Evolutionary conservation across 1,284 basidiomycete genomes (phyloP).

Genomic region (Tilletiopsis washingtonensis): DNA sequence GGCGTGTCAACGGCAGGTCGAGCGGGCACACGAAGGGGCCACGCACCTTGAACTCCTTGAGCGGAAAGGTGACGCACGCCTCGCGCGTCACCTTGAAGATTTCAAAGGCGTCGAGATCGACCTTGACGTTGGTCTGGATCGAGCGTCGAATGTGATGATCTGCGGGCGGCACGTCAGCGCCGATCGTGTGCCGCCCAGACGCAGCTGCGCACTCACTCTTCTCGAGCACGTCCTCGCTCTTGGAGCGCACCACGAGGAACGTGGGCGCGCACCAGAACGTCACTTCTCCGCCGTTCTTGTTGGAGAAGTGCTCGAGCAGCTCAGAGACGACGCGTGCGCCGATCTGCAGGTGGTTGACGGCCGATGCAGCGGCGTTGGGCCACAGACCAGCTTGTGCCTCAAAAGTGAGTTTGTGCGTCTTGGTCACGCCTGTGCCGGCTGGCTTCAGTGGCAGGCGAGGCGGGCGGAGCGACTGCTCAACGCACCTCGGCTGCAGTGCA

Average conservation of each 20-base stretch:
- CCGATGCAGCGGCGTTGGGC: background rate
- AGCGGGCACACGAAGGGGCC: too few relatives aligned
- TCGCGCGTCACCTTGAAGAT: slow-evolving; percentile 7
- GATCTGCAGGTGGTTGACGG: background rate
- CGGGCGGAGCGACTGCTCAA: background rate
- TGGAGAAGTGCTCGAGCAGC: slow-evolving; percentile 1
- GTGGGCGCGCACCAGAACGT: background rate
- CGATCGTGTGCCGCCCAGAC: background rate
- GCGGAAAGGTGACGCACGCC: slow-evolving; percentile 11
- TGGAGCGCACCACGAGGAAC: background rate
- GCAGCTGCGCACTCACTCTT: background rate
- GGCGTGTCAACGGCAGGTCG: too few relatives aligned
- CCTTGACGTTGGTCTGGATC: slow-evolving; percentile 9
- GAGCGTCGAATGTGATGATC: background rate
- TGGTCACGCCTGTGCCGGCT: slow-evolving; percentile 13
- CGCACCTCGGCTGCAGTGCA: slow-evolving; percentile 17
- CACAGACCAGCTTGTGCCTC: slow-evolving; percentile 18
- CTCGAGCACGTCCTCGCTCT: background rate
- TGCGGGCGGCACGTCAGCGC: too few relatives aligned
- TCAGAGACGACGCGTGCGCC: background rate
- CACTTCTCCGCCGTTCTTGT: background rate
- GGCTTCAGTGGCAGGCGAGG: background rate
- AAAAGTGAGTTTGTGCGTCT: slow-evolving; percentile 32
- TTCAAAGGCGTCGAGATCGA: slow-evolving; percentile 14
- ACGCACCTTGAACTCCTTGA: slow-evolving; percentile 14